phyloP scores from a whole-genome alignment of 2,329 filamentous ascomycete species.

The Botrytis sinoallii region DNA sequence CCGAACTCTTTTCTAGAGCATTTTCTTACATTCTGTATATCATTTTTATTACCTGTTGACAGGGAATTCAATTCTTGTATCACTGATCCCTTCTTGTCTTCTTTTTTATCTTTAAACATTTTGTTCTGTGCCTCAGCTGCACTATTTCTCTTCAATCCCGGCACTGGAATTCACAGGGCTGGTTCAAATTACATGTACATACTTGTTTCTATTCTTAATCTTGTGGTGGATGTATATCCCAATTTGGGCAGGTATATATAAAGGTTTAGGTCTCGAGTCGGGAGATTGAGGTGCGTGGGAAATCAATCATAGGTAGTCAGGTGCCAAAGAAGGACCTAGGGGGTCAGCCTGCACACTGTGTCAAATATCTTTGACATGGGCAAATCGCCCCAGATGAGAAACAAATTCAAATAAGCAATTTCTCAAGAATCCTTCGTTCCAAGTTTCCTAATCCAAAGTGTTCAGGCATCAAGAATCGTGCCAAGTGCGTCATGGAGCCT shows the following conservation, averaged over 20 bases:
- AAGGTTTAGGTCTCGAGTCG: conserved; percentile 2
- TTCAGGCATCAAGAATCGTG: conserved; percentile 12
- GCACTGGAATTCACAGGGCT: conserved; percentile 1
- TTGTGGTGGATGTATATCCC: conserved; percentile 7
- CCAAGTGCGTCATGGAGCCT: conserved; percentile 4
- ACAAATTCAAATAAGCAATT: conserved; percentile 18
- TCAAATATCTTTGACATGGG: background rate
- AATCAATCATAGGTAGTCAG: background rate
- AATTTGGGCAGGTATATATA: conserved; percentile 14
- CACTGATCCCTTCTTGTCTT: background rate
- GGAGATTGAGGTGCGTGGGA: background rate
- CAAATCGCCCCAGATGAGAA: background rate
- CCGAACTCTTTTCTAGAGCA: background rate
- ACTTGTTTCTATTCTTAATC: conserved; percentile 15
- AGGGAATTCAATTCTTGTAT: conserved; percentile 16
- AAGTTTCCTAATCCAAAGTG: background rate
- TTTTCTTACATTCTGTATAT: conserved; percentile 16
- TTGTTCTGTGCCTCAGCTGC: background rate
- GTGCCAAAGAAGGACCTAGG: background rate
- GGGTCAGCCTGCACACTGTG: background rate
- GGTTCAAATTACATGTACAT: conserved; percentile 10
- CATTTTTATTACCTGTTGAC: conserved; percentile 13
- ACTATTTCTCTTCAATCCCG: conserved; percentile 2
- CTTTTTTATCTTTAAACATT: background rate
- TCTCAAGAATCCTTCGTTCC: conserved; percentile 10